phyloP scores from a whole-genome alignment of 495 filamentous ascomycete genomes.

The Trichocladium uniseriatum region DNA sequence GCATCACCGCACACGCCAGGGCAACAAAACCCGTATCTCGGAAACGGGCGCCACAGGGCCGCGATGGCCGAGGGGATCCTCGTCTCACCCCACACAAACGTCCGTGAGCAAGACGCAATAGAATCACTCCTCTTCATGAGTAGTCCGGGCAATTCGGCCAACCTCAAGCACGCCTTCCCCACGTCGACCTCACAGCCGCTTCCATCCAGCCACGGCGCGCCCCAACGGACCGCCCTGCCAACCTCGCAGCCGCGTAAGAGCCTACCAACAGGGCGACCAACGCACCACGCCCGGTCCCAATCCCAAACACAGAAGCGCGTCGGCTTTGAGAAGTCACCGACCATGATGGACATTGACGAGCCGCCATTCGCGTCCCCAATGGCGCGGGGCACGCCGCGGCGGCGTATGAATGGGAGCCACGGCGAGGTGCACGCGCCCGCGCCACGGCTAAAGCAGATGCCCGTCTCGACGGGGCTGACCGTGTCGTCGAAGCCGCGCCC shows the following conservation, averaged over 20 bases:
- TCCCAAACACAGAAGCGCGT: conserved; percentile 35
- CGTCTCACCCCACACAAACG: conserved; percentile 40
- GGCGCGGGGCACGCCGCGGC: conserved; percentile 32
- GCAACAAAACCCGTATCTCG: conserved; percentile 22
- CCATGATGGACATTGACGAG: conserved; percentile 37
- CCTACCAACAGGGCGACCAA: conserved; percentile 35
- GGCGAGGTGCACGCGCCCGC: neutral
- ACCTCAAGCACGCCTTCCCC: conserved; percentile 43
- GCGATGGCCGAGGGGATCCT: conserved; percentile 55
- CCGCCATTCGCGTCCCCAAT: conserved; percentile 25
- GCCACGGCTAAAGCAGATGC: conserved; percentile 26
- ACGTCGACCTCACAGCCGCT: conserved; percentile 27
- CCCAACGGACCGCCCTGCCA: conserved; percentile 33
- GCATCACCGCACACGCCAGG: conserved; percentile 26
- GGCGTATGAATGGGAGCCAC: conserved; percentile 27
- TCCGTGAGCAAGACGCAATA: conserved; percentile 76
- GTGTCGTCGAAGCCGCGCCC: conserved; percentile 28
- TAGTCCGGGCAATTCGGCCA: conserved; percentile 66
- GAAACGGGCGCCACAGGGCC: conserved; percentile 32
- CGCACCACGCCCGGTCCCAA: conserved; percentile 25
- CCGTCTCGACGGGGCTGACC: conserved; percentile 31
- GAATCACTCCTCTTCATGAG: conserved; percentile 83
- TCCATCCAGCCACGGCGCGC: conserved; percentile 7
- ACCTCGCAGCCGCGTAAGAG: conserved; percentile 36
- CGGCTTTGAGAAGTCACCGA: conserved; percentile 38